A percentile compares a stretch with the other conserved stretches of the same genome.
These are phyloP conservation scores for Cajanus cajan DNA, from an alignment of 306 rosid genomes.

Conservation along the genomic window DNA sequence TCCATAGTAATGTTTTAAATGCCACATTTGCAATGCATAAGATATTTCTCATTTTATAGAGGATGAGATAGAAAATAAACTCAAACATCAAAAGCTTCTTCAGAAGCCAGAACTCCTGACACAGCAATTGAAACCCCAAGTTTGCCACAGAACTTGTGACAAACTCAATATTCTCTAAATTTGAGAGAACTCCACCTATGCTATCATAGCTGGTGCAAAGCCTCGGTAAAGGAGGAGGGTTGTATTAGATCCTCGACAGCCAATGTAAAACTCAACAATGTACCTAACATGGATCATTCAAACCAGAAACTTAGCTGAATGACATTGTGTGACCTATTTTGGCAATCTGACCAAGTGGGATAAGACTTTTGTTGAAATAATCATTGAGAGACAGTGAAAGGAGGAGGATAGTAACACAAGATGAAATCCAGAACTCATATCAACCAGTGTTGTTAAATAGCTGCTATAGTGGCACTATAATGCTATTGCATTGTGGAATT, in stretches of 20 bases:
- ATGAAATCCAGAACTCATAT: slow-evolving; percentile 10
- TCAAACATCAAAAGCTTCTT: neutral
- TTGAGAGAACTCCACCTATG: neutral
- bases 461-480: no score
- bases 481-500: no score
- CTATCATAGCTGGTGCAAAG: neutral
- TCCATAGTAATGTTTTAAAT: slow-evolving; percentile 2
- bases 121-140: neutral
- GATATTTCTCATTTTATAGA: slow-evolving; percentile 5
- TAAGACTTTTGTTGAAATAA: neutral
- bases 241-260: neutral
- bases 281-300: neutral
- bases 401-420: neutral
- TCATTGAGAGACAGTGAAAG: neutral
- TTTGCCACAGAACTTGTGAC: neutral
- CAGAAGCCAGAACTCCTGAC: slow-evolving; percentile 13
- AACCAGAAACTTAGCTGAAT: neutral
- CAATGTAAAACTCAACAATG: neutral
- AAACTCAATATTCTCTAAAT: neutral
- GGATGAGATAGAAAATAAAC: neutral
- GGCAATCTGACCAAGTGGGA: neutral
- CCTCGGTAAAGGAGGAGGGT: neutral
- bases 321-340: neutral
- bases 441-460: no score
- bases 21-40: slow-evolving; percentile 1